Conservation (phyloP, 345 rosid species). For the Salix suchowensis region DNA sequence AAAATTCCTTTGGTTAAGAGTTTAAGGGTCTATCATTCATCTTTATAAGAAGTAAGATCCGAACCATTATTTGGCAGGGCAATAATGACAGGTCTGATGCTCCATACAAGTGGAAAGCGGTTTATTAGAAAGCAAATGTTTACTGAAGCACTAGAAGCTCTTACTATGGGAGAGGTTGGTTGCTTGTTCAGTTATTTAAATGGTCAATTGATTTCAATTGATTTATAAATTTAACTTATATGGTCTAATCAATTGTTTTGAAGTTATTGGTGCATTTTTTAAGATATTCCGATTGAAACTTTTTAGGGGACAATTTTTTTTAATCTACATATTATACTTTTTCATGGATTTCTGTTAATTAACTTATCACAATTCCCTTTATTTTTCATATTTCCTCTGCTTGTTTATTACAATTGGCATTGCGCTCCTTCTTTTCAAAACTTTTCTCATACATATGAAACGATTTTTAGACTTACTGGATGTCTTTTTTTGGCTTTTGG, state of each 20-base stretch:
- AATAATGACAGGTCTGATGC: slow-evolving; percentile 89
- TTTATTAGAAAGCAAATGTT: slow-evolving; percentile 52
- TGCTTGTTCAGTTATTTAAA: slow-evolving; percentile 1
- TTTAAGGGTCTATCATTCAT: too few relatives aligned
- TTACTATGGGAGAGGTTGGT: slow-evolving; percentile 86
- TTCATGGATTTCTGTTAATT: background rate
- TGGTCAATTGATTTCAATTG: background rate
- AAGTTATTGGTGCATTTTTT: background rate
- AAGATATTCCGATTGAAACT: background rate
- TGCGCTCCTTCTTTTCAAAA: background rate
- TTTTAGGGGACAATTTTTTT: background rate
- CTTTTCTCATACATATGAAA: background rate
- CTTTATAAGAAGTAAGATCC: too few relatives aligned
- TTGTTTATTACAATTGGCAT: background rate
- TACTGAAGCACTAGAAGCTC: slow-evolving; percentile 82
- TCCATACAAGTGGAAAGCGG: slow-evolving; percentile 72
- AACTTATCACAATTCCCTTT: background rate
- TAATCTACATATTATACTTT: background rate
- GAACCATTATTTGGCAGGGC: slow-evolving; percentile 45
- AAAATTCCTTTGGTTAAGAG: too few relatives aligned
- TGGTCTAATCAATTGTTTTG: background rate
- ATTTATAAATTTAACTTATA: background rate
- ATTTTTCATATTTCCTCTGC: background rate
- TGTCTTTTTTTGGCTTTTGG: background rate
- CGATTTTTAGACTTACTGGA: background rate